Evolutionary conservation across 2,329 filamentous ascomycete species (phyloP).

Genomic region (Cladosporium halotolerans): DNA sequence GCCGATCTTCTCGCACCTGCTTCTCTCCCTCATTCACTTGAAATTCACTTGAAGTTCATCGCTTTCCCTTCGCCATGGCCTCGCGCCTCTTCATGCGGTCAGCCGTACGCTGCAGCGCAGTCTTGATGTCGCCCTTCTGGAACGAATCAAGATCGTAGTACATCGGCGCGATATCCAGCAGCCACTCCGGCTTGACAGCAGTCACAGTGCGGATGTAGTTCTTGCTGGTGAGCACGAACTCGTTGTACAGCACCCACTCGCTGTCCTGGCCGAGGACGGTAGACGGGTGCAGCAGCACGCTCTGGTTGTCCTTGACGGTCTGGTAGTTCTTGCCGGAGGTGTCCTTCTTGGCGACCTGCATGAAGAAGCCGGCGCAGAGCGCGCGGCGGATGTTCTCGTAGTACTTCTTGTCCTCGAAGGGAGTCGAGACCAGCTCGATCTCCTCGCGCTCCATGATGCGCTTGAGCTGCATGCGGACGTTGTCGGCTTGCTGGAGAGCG

Average conservation of each 20-base stretch:
- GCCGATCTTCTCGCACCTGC: no score
- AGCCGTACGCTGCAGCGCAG: constrained; percentile 49
- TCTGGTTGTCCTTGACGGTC: constrained; percentile 95
- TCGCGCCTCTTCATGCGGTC: constrained; percentile 46
- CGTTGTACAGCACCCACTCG: constrained; percentile 97
- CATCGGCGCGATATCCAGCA: constrained; percentile 84
- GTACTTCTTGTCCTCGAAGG: constrained; percentile 93
- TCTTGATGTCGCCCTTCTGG: constrained; percentile 77
- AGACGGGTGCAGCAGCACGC: constrained; percentile 85
- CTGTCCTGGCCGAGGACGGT: constrained; percentile 82
- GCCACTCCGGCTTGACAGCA: constrained; percentile 86
- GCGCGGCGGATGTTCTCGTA: constrained; percentile 95
- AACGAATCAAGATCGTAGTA: constrained; percentile 88
- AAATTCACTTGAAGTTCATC: neutral
- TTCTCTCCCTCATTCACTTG: no score
- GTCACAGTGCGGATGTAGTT: constrained; percentile 96
- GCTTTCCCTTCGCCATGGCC: constrained; percentile 7
- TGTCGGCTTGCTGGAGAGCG: constrained; percentile 85
- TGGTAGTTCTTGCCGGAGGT: constrained; percentile 81
- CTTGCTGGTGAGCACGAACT: constrained; percentile 96
- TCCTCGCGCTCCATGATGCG: constrained; percentile 94
- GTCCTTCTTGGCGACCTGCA: constrained; percentile 97
- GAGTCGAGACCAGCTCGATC: constrained; percentile 78
- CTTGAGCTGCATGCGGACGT: constrained; percentile 83
- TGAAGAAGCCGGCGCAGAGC: constrained; percentile 93